Evolutionary conservation across 805 yeast species (phyloP), one percentile per base, ranked within the genome.

Genomic region (Candida tallmaniae): DNA sequence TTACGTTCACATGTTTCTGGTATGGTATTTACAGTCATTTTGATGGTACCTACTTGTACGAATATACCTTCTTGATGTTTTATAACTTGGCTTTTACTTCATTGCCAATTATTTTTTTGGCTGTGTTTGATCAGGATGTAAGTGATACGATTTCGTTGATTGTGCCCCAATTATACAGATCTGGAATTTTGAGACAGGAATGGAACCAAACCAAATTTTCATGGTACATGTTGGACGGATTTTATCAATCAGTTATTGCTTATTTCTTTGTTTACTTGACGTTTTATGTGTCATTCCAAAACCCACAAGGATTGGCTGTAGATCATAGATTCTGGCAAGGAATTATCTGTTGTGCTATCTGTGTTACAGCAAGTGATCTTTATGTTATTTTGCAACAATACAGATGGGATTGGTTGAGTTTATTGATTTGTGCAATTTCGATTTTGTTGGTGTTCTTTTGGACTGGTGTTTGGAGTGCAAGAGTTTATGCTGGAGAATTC

Each of bases 61-160:
- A 83, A 58, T 84, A 75, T 59, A 83, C 94, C 15, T 81, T 74
- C 52, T 69, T 84, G 59, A 80, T 82, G 76, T 74, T 83, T 52
- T 83, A 78, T 68, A 83, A 83, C 54, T 70, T 84, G 65, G 86
- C 87, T 4, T 83, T 83, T 50, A 83, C 93, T 1, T 83, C 93
- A 6, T 58, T 83, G 38, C 90, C 94, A 4, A 83, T 83, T 29
- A 81, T 83, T 31, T 69, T 80, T 43, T 58, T 83, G 55, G 93
- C 83, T 12, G 70, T 80, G 20, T 60, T 82, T 28, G 94, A 83
- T 54, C 90, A 83, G 53, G 93, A 83, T 56, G 83, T 83, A 18
- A 64, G 75, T 15, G 86, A 77, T 47, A 65, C 68, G 34, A 77
- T 80, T 10, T 74, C 85, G 3, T 57, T 83, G 41, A 62, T 76